Evolutionary conservation across 768 basidiomycete species (phyloP).

Genomic region (Russula vinacea): DNA sequence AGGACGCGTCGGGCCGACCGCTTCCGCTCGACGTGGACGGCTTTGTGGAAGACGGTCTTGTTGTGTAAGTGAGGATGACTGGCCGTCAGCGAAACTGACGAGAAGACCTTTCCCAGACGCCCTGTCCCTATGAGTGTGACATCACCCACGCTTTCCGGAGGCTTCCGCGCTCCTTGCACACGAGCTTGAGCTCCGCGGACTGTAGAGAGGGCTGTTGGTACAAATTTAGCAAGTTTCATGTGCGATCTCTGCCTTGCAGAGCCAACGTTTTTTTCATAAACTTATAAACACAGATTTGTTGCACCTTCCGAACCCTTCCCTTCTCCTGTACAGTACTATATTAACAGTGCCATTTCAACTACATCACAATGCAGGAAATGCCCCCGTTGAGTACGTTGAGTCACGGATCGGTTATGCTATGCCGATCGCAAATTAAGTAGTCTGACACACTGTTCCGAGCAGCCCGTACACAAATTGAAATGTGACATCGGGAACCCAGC

Average conservation of each 20-base stretch:
- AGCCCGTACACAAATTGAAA: too few relatives aligned
- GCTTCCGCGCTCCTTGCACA: constrained; percentile 10
- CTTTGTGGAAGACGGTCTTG: constrained; percentile 28
- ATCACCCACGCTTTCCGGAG: constrained; percentile 27
- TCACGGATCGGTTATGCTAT: too few relatives aligned
- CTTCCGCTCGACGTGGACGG: constrained; percentile 27
- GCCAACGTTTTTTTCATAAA: too few relatives aligned
- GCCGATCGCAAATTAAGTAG: neutral
- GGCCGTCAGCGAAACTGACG: neutral
- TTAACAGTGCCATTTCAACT: too few relatives aligned
- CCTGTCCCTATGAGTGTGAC: constrained; percentile 24
- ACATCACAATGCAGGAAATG: neutral
- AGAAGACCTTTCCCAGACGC: constrained; percentile 8
- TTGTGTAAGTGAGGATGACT: constrained; percentile 22
- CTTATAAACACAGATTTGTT: neutral
- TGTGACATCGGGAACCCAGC: too few relatives aligned
- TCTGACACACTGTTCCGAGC: neutral
- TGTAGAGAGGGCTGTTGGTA: neutral
- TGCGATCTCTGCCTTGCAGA: neutral
- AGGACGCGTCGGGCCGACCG: constrained; percentile 10
- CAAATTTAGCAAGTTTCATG: neutral
- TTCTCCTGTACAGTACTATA: neutral
- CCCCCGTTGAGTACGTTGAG: too few relatives aligned
- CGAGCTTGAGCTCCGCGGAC: constrained; percentile 22
- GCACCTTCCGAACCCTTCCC: neutral